Conservation (phyloP, 495 filamentous ascomycete species). For the Neurospora sp. region DNA sequence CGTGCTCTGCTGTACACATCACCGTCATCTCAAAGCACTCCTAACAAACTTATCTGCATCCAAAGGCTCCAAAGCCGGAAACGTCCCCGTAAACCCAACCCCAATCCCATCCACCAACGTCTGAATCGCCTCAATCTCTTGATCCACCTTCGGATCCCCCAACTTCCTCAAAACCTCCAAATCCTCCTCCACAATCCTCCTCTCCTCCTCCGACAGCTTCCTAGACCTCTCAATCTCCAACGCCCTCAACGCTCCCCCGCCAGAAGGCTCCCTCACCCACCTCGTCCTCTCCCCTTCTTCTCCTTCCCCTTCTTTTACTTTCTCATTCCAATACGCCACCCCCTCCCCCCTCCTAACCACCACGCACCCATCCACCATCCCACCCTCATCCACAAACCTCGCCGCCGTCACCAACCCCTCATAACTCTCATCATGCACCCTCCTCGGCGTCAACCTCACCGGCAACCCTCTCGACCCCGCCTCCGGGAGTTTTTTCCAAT, state of each 20-base stretch:
- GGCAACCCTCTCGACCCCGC: conserved; percentile 16
- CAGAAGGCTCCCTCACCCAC: conserved; percentile 1
- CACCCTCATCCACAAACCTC: conserved; percentile 20
- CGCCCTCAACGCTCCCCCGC: conserved; percentile 1
- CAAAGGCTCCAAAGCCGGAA: neutral
- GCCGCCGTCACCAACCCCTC: conserved; percentile 18
- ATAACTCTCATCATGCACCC: conserved; percentile 30
- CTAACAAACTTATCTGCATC: conserved; percentile 8
- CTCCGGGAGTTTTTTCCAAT: conserved; percentile 16
- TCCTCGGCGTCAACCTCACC: conserved; percentile 24
- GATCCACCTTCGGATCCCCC: conserved; percentile 15
- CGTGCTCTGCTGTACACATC: neutral
- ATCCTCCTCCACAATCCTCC: conserved; percentile 9
- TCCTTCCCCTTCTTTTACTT: neutral
- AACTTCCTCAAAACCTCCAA: conserved; percentile 14
- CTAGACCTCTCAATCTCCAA: conserved; percentile 20
- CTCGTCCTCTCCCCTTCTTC: neutral
- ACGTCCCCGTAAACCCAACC: conserved; percentile 6
- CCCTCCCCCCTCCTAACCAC: neutral
- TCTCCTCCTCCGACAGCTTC: conserved; percentile 15
- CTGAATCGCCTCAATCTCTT: conserved; percentile 19
- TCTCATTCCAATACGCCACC: conserved; percentile 15
- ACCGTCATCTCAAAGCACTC: neutral
- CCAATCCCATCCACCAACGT: conserved; percentile 12
- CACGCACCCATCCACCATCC: conserved; percentile 4